phyloP scores from a whole-genome alignment of 352 stramenopile species.

The Phytopythium aichiense region DNA sequence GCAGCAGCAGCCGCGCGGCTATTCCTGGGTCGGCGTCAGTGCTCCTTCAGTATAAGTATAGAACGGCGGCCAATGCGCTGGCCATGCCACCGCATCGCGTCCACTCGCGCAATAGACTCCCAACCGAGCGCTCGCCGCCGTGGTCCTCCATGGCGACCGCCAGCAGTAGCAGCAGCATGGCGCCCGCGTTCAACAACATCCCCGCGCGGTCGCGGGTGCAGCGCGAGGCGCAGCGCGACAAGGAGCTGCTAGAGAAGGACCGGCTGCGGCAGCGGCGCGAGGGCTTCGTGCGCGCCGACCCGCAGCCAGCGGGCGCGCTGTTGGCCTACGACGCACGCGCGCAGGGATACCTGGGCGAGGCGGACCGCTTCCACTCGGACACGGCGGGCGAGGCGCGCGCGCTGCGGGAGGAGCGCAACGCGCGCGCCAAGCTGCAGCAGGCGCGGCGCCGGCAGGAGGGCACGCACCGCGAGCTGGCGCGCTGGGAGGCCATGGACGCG shows the following conservation, averaged over 20 bases:
- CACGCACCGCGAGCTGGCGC: constrained; percentile 68
- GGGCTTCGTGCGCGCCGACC: constrained; percentile 63
- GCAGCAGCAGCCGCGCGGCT: background rate
- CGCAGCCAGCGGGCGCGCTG: constrained; percentile 57
- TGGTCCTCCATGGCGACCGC: background rate
- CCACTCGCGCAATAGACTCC: background rate
- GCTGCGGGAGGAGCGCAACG: constrained; percentile 42
- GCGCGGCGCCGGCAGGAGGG: constrained; percentile 56
- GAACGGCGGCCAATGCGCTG: background rate
- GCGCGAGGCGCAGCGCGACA: constrained; percentile 65
- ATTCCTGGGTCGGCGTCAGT: background rate
- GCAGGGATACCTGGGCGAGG: constrained; percentile 80
- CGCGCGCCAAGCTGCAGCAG: constrained; percentile 53
- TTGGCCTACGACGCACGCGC: constrained; percentile 52
- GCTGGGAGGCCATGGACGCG: constrained; percentile 84
- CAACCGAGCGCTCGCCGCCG: background rate
- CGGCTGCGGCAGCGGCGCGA: constrained; percentile 60
- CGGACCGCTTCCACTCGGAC: constrained; percentile 89
- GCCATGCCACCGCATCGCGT: background rate
- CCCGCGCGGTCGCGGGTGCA: constrained; percentile 61
- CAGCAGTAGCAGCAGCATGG: background rate
- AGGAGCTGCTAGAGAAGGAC: constrained; percentile 78
- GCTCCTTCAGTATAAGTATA: background rate
- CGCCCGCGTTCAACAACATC: constrained; percentile 71
- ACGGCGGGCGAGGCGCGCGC: constrained; percentile 80